phyloP scores from a whole-genome alignment of 768 basidiomycete species.

The Xanthoconium purpureum region DNA sequence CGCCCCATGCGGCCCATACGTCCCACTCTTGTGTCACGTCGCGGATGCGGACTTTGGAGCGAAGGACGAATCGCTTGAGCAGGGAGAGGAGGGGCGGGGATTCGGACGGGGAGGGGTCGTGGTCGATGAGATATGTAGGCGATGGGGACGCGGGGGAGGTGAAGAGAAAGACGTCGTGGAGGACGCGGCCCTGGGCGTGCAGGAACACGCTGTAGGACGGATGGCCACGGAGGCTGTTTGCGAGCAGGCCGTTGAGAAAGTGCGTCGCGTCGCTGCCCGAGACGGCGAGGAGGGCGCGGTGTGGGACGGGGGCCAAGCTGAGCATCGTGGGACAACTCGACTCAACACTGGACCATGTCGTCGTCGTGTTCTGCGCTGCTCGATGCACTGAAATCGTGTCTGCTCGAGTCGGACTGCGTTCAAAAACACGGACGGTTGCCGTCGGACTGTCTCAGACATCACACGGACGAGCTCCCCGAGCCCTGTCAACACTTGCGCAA shows the following conservation, averaged over 20 bases:
- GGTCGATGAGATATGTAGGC: constrained; percentile 65
- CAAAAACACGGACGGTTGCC: constrained; percentile 74
- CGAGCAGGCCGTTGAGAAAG: constrained; percentile 79
- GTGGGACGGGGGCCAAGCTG: constrained; percentile 57
- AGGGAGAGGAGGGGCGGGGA: constrained; percentile 60
- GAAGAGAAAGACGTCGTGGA: constrained; percentile 88
- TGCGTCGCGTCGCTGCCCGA: constrained; percentile 75
- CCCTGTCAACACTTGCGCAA: constrained; percentile 75
- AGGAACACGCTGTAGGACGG: constrained; percentile 73
- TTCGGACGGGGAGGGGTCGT: constrained; percentile 60
- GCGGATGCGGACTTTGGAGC: constrained; percentile 82
- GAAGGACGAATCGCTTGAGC: constrained; percentile 81
- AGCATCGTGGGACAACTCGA: constrained; percentile 38
- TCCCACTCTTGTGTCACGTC: constrained; percentile 77
- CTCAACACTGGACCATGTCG: constrained; percentile 48
- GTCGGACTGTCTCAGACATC: constrained; percentile 78
- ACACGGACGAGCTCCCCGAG: constrained; percentile 73
- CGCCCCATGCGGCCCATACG: constrained; percentile 81
- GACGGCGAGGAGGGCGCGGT: constrained; percentile 69
- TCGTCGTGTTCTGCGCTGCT: constrained; percentile 78
- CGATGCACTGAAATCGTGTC: constrained; percentile 76
- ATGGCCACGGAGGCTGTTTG: constrained; percentile 45
- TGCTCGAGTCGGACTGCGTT: constrained; percentile 86
- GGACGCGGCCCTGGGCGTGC: constrained; percentile 86
- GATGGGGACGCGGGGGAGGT: constrained; percentile 47